Evolutionary conservation across 164 flowering plant species (phyloP).

Genomic region (Houttuynia cordata): DNA sequence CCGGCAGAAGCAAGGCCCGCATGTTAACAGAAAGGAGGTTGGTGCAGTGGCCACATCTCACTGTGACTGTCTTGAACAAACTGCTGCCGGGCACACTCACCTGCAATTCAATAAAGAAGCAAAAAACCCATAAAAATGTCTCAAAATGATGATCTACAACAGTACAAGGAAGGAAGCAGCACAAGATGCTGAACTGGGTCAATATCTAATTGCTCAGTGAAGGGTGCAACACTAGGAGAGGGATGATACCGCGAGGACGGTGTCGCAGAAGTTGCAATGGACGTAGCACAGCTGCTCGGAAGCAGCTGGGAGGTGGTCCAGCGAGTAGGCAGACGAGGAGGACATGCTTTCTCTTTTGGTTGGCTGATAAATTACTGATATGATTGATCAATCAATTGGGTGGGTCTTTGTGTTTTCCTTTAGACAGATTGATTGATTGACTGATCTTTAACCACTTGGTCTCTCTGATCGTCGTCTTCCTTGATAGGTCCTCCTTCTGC

Average conservation of each 20-base stretch:
- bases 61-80: slow-evolving; percentile 87
- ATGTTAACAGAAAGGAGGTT: slow-evolving; percentile 85
- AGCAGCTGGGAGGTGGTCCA: slow-evolving; percentile 58
- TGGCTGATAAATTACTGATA: slow-evolving; percentile 4
- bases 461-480: slow-evolving; percentile 9
- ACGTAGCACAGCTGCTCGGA: slow-evolving; percentile 93
- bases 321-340: slow-evolving; percentile 55
- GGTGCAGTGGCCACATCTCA: slow-evolving; percentile 97
- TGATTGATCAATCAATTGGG: slow-evolving; percentile 7
- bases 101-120: slow-evolving; percentile 26
- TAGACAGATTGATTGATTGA: slow-evolving; percentile 26
- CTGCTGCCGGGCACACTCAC: slow-evolving; percentile 89
- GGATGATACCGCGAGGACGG: slow-evolving; percentile 73
- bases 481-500: slow-evolving; percentile 5
- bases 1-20: slow-evolving; percentile 61
- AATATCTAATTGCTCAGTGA: not conserved
- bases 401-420: not conserved
- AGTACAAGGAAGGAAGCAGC: not conserved
- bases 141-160: not conserved
- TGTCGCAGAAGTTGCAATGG: slow-evolving; percentile 86
- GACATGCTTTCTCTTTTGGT: slow-evolving; percentile 27
- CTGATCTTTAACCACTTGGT: slow-evolving; percentile 20
- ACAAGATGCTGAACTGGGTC: not conserved
- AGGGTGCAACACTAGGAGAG: not conserved
- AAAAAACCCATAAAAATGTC: too few species aligned